Percentiles rank a stretch among this genome's conserved stretches.
phyloP scores from a whole-genome alignment of 2,329 filamentous ascomycete genomes.

The Penicillium sp. region DNA sequence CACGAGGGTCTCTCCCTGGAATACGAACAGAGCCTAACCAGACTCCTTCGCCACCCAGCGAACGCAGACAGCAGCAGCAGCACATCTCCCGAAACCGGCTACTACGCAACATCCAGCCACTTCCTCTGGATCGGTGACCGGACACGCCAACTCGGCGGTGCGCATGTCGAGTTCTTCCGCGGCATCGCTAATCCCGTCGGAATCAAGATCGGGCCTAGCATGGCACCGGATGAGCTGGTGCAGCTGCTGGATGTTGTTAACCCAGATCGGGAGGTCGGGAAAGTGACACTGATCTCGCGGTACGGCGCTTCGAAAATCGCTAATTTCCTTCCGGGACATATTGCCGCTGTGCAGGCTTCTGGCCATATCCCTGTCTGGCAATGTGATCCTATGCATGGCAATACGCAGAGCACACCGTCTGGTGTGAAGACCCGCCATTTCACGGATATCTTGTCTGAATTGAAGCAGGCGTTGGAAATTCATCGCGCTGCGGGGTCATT shows the following conservation, averaged over 20 bases:
- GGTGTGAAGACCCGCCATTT: conserved; percentile 94
- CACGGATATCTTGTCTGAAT: conserved; percentile 81
- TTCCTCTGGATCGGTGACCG: conserved; percentile 99
- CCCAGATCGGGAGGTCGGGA: conserved; percentile 76
- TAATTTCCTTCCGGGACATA: conserved; percentile 75
- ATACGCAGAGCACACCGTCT: conserved; percentile 62
- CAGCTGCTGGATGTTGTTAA: conserved; percentile 81
- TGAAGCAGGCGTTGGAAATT: conserved; percentile 77
- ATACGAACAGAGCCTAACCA: conserved; percentile 86
- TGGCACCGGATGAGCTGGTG: conserved; percentile 72
- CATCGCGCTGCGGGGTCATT: conserved; percentile 82
- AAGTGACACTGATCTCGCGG: conserved; percentile 93
- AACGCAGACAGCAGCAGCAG: conserved; percentile 33
- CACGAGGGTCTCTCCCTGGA: conserved; percentile 93
- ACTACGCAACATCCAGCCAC: conserved; percentile 92
- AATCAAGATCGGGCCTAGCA: conserved; percentile 90
- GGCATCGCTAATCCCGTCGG: conserved; percentile 95
- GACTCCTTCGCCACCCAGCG: conserved; percentile 57
- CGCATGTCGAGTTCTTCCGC: conserved; percentile 95
- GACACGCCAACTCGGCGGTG: conserved; percentile 87
- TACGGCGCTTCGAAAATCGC: conserved; percentile 81
- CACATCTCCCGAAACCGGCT: conserved; percentile 46
- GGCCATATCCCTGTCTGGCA: conserved; percentile 86
- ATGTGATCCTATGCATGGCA: conserved; percentile 98
- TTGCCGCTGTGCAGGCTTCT: conserved; percentile 79